These are phyloP conservation scores for Phanerochaete carnosa DNA, from an alignment of 768 basidiomycete genomes.

Conservation along the genomic window DNA sequence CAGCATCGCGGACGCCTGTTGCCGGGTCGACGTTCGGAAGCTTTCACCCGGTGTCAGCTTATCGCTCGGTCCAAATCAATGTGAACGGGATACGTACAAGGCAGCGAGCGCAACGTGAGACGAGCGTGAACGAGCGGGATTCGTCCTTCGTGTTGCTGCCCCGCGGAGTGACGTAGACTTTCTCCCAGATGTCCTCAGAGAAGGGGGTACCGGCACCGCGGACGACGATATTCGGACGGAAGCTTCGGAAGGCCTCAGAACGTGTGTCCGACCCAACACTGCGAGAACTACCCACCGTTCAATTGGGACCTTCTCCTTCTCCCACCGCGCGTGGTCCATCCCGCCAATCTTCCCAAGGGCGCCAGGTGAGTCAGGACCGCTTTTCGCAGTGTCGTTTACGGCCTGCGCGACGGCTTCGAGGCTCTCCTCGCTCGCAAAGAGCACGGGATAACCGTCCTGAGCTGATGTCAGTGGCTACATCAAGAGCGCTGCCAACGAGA, in stretches of 20 bases:
- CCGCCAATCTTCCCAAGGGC: slow-evolving; percentile 16
- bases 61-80: neutral
- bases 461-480: slow-evolving; percentile 2
- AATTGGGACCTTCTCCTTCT: slow-evolving; percentile 43
- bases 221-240: slow-evolving; percentile 75
- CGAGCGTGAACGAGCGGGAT: slow-evolving; percentile 43
- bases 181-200: slow-evolving; percentile 67
- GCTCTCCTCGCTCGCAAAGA: slow-evolving; percentile 68
- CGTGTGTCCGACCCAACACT: neutral
- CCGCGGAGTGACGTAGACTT: slow-evolving; percentile 44
- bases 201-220: slow-evolving; percentile 63
- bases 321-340: slow-evolving; percentile 44
- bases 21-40: slow-evolving; percentile 69
- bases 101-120: slow-evolving; percentile 70
- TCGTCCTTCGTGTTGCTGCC: slow-evolving; percentile 23
- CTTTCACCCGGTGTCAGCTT: slow-evolving; percentile 31
- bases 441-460: slow-evolving; percentile 71
- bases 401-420: slow-evolving; percentile 48
- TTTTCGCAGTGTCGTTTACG: slow-evolving; percentile 46
- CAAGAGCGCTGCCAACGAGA: neutral
- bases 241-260: slow-evolving; percentile 39
- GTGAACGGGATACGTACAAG: slow-evolving; percentile 44
- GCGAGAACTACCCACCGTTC: slow-evolving; percentile 49
- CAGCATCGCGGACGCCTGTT: slow-evolving; percentile 62
- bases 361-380: too few species aligned